phyloP scores from a whole-genome alignment of 1,139 yeast genomes.

The Spencermartinsiella ligniputridi region DNA sequence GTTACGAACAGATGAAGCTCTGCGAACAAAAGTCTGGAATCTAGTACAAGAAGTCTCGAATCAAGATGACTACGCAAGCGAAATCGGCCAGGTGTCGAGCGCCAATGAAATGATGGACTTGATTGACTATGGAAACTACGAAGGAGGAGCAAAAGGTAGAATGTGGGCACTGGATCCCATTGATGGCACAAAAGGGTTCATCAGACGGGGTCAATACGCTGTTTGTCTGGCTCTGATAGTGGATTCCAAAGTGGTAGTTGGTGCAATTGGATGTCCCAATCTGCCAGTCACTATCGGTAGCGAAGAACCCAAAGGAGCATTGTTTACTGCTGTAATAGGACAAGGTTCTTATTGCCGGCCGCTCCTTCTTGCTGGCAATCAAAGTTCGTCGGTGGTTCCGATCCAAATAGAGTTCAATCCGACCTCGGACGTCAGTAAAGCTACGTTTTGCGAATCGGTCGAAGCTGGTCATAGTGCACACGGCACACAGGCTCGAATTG shows the following conservation, averaged over 20 bases:
- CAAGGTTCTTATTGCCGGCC: constrained; percentile 56
- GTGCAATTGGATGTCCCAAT: constrained; percentile 96
- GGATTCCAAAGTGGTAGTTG: constrained; percentile 78
- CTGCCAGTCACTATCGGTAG: constrained; percentile 48
- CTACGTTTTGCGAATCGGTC: constrained; percentile 90
- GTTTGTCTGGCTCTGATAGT: constrained; percentile 88
- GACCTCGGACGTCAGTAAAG: constrained; percentile 35
- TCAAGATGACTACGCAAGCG: constrained; percentile 23
- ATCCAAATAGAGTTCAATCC: constrained; percentile 30
- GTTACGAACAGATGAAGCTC: constrained; percentile 47
- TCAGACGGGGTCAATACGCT: constrained; percentile 95
- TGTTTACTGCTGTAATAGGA: constrained; percentile 72
- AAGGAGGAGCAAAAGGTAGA: constrained; percentile 75
- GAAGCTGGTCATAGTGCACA: constrained; percentile 95
- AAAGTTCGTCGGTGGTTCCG: not conserved
- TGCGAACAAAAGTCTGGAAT: constrained; percentile 40
- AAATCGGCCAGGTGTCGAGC: constrained; percentile 37
- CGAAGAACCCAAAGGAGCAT: constrained; percentile 44
- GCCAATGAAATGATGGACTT: constrained; percentile 53
- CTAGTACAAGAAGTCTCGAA: constrained; percentile 29
- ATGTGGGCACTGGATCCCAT: constrained; percentile 98
- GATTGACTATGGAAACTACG: constrained; percentile 73
- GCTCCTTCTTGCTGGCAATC: constrained; percentile 14
- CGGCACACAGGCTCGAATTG: constrained; percentile 76
- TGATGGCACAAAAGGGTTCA: constrained; percentile 96